Conservation (phyloP, 169 alveolate genomes). For the Eimeria zaria region DNA sequence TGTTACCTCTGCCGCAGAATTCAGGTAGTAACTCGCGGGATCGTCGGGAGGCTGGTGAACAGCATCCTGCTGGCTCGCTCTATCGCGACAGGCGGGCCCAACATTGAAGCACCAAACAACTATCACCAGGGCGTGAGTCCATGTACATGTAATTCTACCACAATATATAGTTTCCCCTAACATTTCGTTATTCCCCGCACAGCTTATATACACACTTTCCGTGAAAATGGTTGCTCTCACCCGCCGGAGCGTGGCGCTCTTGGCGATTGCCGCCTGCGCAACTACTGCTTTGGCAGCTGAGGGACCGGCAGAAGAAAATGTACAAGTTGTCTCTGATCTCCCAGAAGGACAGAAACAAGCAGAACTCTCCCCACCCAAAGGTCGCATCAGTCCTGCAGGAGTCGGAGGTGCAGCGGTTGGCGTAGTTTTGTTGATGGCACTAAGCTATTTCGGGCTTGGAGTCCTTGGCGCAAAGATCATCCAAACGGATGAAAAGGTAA, state of each 20-base stretch:
- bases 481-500: background rate
- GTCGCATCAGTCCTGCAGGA: background rate
- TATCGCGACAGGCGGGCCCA: background rate
- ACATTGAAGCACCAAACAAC: background rate
- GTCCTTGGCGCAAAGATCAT: background rate
- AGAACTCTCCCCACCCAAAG: background rate
- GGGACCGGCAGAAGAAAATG: background rate
- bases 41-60: background rate
- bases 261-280: constrained; percentile 24
- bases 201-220: background rate
- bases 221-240: background rate
- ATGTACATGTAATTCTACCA: background rate
- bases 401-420: background rate
- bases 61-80: background rate
- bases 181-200: background rate
- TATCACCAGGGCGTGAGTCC: background rate
- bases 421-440: background rate
- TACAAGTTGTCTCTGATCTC: background rate
- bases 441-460: background rate
- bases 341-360: background rate
- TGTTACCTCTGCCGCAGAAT: background rate
- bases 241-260: constrained; percentile 4
- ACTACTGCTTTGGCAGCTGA: constrained; percentile 2
- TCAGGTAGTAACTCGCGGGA: background rate
- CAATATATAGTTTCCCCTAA: background rate